A percentile compares a stretch with the other conserved stretches of the same genome.
Conservation (phyloP, 164 flowering plant genomes). For the Nymphaea thermarum region DNA sequence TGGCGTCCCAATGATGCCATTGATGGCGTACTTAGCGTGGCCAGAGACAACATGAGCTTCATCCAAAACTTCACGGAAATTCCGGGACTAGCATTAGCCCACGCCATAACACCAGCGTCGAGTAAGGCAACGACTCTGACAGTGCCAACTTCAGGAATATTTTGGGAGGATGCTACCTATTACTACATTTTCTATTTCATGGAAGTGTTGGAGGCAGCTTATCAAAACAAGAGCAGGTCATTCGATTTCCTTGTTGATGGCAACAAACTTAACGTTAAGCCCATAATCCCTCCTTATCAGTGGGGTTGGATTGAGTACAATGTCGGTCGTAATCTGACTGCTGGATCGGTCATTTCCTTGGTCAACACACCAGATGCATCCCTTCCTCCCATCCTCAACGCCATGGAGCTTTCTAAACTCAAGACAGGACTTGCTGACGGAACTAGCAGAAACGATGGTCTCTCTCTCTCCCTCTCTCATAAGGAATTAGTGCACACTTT, state of each 20-base stretch:
- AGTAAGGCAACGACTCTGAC: not conserved
- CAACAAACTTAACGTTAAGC: too few species aligned
- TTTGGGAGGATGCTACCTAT: not conserved
- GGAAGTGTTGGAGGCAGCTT: slow-evolving; percentile 6
- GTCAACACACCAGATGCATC: slow-evolving; percentile 15
- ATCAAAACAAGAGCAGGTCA: not conserved
- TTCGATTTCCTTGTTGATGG: not conserved
- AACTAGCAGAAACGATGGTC: slow-evolving; percentile 27
- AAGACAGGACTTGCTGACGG: slow-evolving; percentile 10
- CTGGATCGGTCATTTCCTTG: slow-evolving; percentile 5
- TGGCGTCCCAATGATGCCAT: slow-evolving; percentile 16
- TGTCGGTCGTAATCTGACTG: not conserved
- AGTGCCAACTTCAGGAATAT: not conserved
- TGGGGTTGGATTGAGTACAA: too few species aligned
- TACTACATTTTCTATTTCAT: slow-evolving; percentile 10
- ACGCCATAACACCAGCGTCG: slow-evolving; percentile 14
- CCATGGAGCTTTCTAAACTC: slow-evolving; percentile 22
- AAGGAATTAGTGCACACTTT: too few species aligned
- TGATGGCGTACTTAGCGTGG: not conserved
- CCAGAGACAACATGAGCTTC: slow-evolving; percentile 2
- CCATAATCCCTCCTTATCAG: not conserved
- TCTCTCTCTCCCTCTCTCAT: not conserved
- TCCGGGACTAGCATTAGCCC: slow-evolving; percentile 20
- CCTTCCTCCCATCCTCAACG: slow-evolving; percentile 39
- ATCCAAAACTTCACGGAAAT: slow-evolving; percentile 5